A percentile compares a stretch with the other conserved stretches of the same genome.
Evolutionary conservation across 202 grass and related monocot species (phyloP).

Genomic region (Elaeis oleifera): DNA sequence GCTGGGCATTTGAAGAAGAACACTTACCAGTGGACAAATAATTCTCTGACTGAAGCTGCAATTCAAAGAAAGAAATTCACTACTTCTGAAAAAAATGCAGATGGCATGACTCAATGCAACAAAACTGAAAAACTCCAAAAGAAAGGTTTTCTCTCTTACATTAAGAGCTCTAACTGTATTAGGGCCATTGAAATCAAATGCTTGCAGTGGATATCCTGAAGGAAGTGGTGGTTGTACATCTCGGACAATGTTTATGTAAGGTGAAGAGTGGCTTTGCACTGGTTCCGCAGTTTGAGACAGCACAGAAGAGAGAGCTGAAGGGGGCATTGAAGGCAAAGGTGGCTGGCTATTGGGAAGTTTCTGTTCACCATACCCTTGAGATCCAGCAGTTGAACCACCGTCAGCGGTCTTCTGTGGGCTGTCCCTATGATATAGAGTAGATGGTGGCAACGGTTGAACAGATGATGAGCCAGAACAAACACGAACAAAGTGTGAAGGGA

Average conservation of each 20-base stretch:
- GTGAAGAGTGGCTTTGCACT: constrained; percentile 36
- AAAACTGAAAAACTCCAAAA: background rate
- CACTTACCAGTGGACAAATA: constrained; percentile 28
- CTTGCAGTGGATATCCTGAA: constrained; percentile 58
- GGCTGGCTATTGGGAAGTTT: constrained; percentile 53
- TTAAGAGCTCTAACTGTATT: constrained; percentile 42
- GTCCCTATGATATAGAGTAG: constrained; percentile 35
- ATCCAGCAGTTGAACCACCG: constrained; percentile 32
- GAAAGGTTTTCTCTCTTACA: constrained; percentile 37
- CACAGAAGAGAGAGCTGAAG: constrained; percentile 35
- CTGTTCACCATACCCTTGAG: constrained; percentile 33
- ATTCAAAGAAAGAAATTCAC: constrained; percentile 12
- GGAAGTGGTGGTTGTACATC: constrained; percentile 58
- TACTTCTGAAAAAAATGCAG: no score
- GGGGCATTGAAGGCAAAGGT: constrained; percentile 77
- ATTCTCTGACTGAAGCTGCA: constrained; percentile 77
- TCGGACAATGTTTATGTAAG: constrained; percentile 35
- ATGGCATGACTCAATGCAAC: no score
- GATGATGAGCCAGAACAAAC: constrained; percentile 24
- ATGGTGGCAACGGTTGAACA: constrained; percentile 27
- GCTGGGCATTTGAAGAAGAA: constrained; percentile 54
- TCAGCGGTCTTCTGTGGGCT: constrained; percentile 35
- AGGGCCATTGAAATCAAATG: constrained; percentile 51
- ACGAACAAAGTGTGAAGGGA: constrained; percentile 15
- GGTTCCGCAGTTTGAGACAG: constrained; percentile 48